Base-by-base conservation (phyloP, 257 asterid genomes). In the Echites panduratus region DNA sequence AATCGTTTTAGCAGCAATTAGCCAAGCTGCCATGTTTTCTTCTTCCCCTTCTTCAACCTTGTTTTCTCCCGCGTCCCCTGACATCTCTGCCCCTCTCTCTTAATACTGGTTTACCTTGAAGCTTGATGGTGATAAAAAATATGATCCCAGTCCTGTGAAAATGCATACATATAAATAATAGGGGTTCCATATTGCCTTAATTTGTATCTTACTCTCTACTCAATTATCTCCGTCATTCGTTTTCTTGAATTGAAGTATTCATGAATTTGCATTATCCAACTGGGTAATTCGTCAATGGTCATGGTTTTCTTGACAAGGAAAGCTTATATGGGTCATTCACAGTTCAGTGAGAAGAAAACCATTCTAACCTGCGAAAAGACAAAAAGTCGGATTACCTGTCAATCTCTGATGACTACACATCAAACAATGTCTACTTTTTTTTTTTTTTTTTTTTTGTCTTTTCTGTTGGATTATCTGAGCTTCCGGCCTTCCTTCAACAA, bases 1-100 rank as follows among this genome's bases (percentile, higher is more conserved):
- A 82, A 93, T 87, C 52, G 85, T 85, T 81, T 89, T 83, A 65
- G 87, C 85, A 40, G 94, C 96, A 48, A 93, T 81, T 75, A 93
- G 98, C 97, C 98, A 94, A 78, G 98, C 97, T 53, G 96, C 98
- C 96, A 91, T 88, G 80, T 89, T 94, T 76, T 83, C 96, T 76
- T 83, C 96, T 75, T 83, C 87, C 68, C 72, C 87, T 47, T 73
- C 82, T 45, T 62, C 85, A 57, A 7, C 58, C 52, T 63, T 68
- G 47, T 85, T 83, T 54, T 89, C 87, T 14, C 87, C 95, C 70
- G 82, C 82, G 14, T 86, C 92, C 87, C 85, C 84, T 52, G 52
- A 41, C 70, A 79, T 52, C 44, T 56, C 71, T 27, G 14, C 5
- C 20, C 22, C 22, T 49, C 43, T 67, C 47, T 16, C 17, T 0